Evolutionary conservation across 805 yeast genomes (phyloP).

Genomic region (Nakazawaea pomicola): DNA sequence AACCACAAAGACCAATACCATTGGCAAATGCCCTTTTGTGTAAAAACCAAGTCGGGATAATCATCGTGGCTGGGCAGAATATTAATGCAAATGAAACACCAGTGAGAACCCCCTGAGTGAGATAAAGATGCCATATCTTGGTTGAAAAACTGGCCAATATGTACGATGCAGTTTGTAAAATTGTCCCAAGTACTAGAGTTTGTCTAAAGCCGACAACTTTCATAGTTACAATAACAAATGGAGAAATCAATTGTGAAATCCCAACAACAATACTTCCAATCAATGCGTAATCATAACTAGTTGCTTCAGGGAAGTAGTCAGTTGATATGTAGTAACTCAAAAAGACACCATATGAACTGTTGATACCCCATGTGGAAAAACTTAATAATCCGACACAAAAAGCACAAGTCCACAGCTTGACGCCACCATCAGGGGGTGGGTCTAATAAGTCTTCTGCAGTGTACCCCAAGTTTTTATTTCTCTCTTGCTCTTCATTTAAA

Average conservation of each 20-base stretch:
- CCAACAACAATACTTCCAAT: constrained; percentile 50
- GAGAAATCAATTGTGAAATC: constrained; percentile 21
- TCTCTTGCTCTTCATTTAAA: constrained; percentile 10
- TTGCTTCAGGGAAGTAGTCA: constrained; percentile 45
- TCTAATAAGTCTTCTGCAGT: constrained; percentile 13
- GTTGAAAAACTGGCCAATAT: constrained; percentile 48
- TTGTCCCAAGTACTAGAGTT: constrained; percentile 31
- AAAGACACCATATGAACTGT: constrained; percentile 55
- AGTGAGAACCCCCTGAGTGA: constrained; percentile 47
- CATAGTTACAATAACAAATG: constrained; percentile 18
- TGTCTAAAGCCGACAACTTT: constrained; percentile 19
- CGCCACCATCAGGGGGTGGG: constrained; percentile 45
- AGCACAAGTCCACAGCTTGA: constrained; percentile 59
- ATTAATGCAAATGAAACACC: constrained; percentile 47
- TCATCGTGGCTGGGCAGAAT: constrained; percentile 44
- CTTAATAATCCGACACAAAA: constrained; percentile 38
- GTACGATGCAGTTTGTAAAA: constrained; percentile 41
- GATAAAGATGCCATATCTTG: constrained; percentile 43
- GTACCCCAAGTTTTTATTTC: constrained; percentile 7
- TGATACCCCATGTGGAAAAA: constrained; percentile 64
- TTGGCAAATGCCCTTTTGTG: constrained; percentile 37
- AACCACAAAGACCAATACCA: constrained; percentile 34
- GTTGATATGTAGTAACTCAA: constrained; percentile 46
- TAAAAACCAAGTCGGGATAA: constrained; percentile 52
- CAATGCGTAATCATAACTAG: constrained; percentile 50